Conservation (phyloP, 208 protist species). For the Leishmania lainsoni region DNA sequence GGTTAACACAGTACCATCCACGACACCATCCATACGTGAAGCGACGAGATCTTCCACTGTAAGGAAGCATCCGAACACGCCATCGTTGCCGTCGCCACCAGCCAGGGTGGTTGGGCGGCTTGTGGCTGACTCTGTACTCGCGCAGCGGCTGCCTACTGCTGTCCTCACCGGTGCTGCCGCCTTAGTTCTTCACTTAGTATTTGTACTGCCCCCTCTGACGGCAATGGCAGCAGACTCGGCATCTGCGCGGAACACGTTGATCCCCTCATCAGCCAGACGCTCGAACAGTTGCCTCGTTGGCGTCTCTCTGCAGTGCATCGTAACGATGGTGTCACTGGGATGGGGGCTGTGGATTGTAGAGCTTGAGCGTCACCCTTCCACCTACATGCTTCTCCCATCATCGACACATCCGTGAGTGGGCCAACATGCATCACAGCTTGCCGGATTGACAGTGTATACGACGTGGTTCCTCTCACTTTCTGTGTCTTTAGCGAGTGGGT, state of each 20-base stretch:
- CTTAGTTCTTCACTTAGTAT: conserved; percentile 13
- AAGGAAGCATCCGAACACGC: neutral
- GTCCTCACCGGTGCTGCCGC: conserved; percentile 25
- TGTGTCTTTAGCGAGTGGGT: neutral
- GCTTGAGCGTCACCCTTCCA: conserved; percentile 26
- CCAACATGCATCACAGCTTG: neutral
- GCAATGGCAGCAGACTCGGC: neutral
- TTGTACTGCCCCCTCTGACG: conserved; percentile 16
- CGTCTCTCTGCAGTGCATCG: conserved; percentile 51
- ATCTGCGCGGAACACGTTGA: conserved; percentile 1
- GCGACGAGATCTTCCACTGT: neutral
- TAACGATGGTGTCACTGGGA: conserved; percentile 50
- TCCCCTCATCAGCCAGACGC: conserved; percentile 14
- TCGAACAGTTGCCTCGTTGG: conserved; percentile 45
- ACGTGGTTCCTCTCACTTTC: neutral
- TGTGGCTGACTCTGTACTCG: conserved; percentile 23
- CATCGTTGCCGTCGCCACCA: neutral
- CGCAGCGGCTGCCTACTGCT: conserved; percentile 10
- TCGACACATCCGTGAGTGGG: neutral
- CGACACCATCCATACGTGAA: neutral
- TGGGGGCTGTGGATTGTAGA: conserved; percentile 52
- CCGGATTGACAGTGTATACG: neutral
- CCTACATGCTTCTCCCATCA: conserved; percentile 11
- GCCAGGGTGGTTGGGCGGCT: neutral
- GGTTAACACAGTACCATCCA: neutral